Evolutionary conservation across 805 yeast genomes (phyloP).

Genomic region (Hermanozyma aechmeae): DNA sequence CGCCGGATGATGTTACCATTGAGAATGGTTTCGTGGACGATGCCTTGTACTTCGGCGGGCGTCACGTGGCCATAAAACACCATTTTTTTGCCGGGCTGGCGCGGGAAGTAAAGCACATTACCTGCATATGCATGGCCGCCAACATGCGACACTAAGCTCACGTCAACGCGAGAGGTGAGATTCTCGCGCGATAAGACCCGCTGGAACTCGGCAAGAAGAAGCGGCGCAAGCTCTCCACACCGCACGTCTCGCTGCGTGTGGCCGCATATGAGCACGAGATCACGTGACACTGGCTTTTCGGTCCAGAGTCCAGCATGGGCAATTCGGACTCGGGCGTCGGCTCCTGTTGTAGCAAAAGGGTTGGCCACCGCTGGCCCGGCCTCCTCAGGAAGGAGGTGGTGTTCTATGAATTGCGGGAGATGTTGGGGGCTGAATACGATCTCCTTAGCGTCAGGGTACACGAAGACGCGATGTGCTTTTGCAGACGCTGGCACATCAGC

Average conservation of each 20-base stretch:
- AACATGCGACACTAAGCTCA: constrained; percentile 63
- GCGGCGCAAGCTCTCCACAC: constrained; percentile 62
- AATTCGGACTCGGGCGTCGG: neutral
- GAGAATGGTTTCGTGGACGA: constrained; percentile 46
- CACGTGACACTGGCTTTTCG: constrained; percentile 6
- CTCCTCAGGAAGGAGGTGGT: constrained; percentile 28
- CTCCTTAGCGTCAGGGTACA: constrained; percentile 47
- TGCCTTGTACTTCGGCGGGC: constrained; percentile 58
- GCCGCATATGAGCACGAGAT: constrained; percentile 52
- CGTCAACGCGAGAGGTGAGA: constrained; percentile 16
- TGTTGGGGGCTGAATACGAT: constrained; percentile 25
- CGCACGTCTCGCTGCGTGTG: constrained; percentile 54
- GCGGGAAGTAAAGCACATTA: constrained; percentile 50
- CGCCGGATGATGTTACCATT: constrained; percentile 43
- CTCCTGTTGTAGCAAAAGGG: constrained; percentile 10
- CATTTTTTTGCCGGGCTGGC: constrained; percentile 23
- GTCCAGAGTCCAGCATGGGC: constrained; percentile 1
- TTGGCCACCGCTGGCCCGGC: constrained; percentile 13
- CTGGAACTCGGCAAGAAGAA: constrained; percentile 42
- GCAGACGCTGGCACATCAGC: too few relatives aligned
- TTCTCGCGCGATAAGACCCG: constrained; percentile 26
- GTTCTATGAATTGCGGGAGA: constrained; percentile 28
- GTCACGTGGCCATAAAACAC: constrained; percentile 75
- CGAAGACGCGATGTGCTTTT: constrained; percentile 30
- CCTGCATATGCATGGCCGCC: constrained; percentile 91